Evolutionary conservation across 768 basidiomycete genomes (phyloP), one percentile per base, ranked within the genome.

Genomic region (Mycena venus): DNA sequence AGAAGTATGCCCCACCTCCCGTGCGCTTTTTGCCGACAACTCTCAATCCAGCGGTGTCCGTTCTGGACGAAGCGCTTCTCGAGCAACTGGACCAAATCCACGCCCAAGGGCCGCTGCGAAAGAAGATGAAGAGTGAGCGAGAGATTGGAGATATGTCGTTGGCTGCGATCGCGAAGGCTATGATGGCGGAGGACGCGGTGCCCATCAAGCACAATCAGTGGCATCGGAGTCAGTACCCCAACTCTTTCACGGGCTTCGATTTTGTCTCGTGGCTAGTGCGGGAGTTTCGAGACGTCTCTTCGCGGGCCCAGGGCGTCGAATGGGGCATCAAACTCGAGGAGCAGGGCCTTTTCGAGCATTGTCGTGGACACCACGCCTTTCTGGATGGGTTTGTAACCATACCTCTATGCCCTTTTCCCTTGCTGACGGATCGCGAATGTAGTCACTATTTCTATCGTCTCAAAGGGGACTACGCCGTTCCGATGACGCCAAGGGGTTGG

Each of bases 231-330:
- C 89, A 88, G 42, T 95, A 96, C 79, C 89, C 90, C 4, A 93
- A 96, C 75, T 92, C 94, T 6, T 99, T 99, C 81, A 95, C 92
- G 12, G 97, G 97, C 1, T 92, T 91, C 75, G 95, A 96, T 49
- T 92, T 99, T 77, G 94, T 97, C 27, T 93, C 93, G 1, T 99
- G 97, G 97, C 85, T 98, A 23, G 91, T 95, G n/a, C 90, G 95
- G 36, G 95, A 97, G 82, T 99, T 97, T 79, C 90, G 92, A 34
- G 97, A 99, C 80, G 91, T 98, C 9, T 92, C 94, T 1, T 94
- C 93, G 19, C 87, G 95, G 63, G 91, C 93, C 31, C 94, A 96
- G 77, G 98, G 90, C 0, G 84, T 90, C 21, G 94, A 96, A 73
- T 94, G 92, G 90, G 98, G 95, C 7, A 84, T 88, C 34, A 93